Percentiles rank a stretch among this genome's conserved stretches.
Evolutionary conservation across 768 basidiomycete species (phyloP).

Genomic region (Amylocystis lapponica): DNA sequence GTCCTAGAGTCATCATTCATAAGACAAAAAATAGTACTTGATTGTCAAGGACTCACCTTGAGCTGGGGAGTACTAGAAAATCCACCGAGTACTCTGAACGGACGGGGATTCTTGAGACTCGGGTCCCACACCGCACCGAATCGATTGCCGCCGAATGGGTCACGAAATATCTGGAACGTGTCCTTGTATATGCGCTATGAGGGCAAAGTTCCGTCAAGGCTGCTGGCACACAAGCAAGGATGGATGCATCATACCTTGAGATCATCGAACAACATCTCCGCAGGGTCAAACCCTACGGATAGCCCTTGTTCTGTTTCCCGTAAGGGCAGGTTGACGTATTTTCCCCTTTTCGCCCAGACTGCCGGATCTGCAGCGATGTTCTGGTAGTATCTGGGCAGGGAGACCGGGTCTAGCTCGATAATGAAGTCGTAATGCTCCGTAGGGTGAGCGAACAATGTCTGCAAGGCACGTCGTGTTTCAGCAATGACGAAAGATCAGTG

Average conservation of each 20-base stretch:
- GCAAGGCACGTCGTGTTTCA: constrained; percentile 1
- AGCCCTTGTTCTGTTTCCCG: constrained; percentile 20
- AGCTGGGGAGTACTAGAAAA: constrained; percentile 62
- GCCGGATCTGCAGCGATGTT: constrained; percentile 48
- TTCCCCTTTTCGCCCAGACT: constrained; percentile 38
- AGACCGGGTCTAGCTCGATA: constrained; percentile 60
- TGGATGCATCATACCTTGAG: constrained; percentile 48
- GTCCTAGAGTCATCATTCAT: neutral
- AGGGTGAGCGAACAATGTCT: constrained; percentile 87
- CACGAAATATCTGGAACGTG: constrained; percentile 79
- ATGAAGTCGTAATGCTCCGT: constrained; percentile 82
- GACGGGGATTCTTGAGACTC: constrained; percentile 47
- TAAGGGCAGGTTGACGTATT: constrained; percentile 41
- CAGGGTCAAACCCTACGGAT: constrained; percentile 80
- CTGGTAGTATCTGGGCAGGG: constrained; percentile 72
- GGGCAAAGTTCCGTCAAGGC: constrained; percentile 4
- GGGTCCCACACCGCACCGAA: constrained; percentile 91
- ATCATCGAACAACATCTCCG: constrained; percentile 56
- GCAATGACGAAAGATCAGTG: constrained; percentile 3
- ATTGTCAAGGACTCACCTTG: constrained; percentile 22
- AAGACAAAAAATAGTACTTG: neutral
- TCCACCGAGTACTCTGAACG: constrained; percentile 78
- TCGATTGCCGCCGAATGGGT: constrained; percentile 69
- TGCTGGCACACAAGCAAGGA: neutral
- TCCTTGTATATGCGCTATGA: constrained; percentile 64